These are phyloP conservation scores for Poa annua DNA, from an alignment of 176 grass and related monocot genomes.

Conservation along the genomic window DNA sequence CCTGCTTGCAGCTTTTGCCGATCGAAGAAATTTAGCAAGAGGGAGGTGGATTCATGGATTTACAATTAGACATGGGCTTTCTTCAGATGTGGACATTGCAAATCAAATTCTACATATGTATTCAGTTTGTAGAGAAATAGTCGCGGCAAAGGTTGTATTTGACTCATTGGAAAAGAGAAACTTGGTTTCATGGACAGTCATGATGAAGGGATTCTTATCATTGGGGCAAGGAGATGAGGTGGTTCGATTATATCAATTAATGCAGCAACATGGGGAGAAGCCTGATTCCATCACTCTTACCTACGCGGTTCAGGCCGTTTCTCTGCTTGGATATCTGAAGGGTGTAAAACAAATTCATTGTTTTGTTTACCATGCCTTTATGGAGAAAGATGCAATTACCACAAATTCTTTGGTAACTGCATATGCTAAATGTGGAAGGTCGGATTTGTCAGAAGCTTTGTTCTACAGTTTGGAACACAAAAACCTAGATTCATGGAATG, in stretches of 20 bases:
- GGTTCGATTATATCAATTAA: slow-evolving; percentile 45
- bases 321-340: slow-evolving; percentile 61
- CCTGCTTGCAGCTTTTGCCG: slow-evolving; percentile 52
- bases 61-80: slow-evolving; percentile 47
- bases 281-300: slow-evolving; percentile 55
- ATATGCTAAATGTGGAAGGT: slow-evolving; percentile 66
- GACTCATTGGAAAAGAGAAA: slow-evolving; percentile 53
- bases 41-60: slow-evolving; percentile 60
- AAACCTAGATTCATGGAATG: slow-evolving; percentile 61
- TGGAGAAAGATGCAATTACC: slow-evolving; percentile 49
- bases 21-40: slow-evolving; percentile 48
- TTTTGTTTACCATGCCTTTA: slow-evolving; percentile 46
- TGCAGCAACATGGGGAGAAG: slow-evolving; percentile 49
- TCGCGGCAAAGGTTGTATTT: slow-evolving; percentile 50
- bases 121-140: slow-evolving; percentile 45
- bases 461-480: slow-evolving; percentile 48
- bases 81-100: slow-evolving; percentile 57
- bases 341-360: slow-evolving; percentile 61
- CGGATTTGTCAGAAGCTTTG: slow-evolving; percentile 52
- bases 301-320: slow-evolving; percentile 52
- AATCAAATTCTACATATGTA: slow-evolving; percentile 67
- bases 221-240: slow-evolving; percentile 45
- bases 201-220: slow-evolving; percentile 67
- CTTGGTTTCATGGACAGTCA: slow-evolving; percentile 69
- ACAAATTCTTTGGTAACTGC: slow-evolving; percentile 62